phyloP scores from a whole-genome alignment of 805 yeast genomes.

The Ogataea haglerorum region DNA sequence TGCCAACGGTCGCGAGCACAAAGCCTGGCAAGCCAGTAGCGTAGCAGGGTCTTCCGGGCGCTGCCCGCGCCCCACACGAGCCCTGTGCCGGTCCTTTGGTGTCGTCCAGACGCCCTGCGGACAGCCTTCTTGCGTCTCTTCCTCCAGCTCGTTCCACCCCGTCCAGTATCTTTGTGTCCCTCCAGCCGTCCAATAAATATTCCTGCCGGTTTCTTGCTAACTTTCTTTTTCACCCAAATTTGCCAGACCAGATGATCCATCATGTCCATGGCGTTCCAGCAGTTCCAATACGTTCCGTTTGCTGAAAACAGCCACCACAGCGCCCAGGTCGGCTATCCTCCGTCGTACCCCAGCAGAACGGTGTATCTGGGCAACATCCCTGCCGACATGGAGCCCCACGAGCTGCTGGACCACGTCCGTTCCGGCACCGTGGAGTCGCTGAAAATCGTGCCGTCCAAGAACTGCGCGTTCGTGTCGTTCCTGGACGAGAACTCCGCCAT shows the following conservation, averaged over 20 bases:
- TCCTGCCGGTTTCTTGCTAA: conserved; percentile 4
- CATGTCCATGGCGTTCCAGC: conserved; percentile 19
- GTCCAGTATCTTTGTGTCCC: neutral
- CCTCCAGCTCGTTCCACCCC: too few species aligned
- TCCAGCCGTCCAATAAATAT: neutral
- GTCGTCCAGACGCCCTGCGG: too few species aligned
- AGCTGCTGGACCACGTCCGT: conserved; percentile 83
- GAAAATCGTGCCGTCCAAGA: conserved; percentile 73
- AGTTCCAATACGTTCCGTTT: conserved; percentile 8
- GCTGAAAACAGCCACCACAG: conserved; percentile 1
- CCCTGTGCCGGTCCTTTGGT: too few species aligned
- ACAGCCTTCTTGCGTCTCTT: too few species aligned
- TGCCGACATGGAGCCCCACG: conserved; percentile 71
- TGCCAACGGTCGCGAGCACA: too few species aligned
- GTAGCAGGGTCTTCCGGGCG: too few species aligned
- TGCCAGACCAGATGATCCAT: conserved; percentile 4
- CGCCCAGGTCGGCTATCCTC: conserved; percentile 1
- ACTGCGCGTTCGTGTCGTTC: conserved; percentile 88
- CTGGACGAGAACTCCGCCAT: conserved; percentile 85
- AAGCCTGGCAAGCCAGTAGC: too few species aligned
- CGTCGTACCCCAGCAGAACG: conserved; percentile 56
- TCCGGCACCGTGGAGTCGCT: conserved; percentile 85
- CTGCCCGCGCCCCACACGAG: too few species aligned
- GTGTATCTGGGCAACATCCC: conserved; percentile 91
- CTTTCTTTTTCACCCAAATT: conserved; percentile 5